A percentile compares a stretch with the other conserved stretches of the same genome.
Evolutionary conservation across 768 basidiomycete species (phyloP).

Genomic region (Xerocomus potaroensis): DNA sequence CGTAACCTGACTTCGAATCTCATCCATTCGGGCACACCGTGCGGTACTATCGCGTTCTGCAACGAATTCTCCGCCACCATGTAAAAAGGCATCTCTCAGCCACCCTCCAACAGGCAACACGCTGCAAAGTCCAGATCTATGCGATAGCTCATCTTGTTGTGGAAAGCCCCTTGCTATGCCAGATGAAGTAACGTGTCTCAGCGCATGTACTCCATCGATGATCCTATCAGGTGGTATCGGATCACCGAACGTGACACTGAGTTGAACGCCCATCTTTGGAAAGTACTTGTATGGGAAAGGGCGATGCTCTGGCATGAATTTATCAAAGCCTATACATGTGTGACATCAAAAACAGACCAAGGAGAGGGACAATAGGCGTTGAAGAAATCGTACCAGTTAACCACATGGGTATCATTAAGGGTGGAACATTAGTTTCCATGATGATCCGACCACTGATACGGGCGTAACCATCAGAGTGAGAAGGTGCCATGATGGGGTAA

Average conservation of each 20-base stretch:
- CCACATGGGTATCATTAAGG: constrained; percentile 91
- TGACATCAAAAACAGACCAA: background rate
- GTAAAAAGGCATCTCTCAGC: constrained; percentile 7
- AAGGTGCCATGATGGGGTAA: background rate
- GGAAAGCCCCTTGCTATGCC: background rate
- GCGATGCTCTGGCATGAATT: constrained; percentile 86
- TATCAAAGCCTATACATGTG: constrained; percentile 61
- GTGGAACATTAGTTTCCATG: constrained; percentile 61
- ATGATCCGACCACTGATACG: constrained; percentile 70
- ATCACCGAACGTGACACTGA: constrained; percentile 78
- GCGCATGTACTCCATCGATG: constrained; percentile 2
- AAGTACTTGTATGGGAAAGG: constrained; percentile 68
- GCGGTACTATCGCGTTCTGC: constrained; percentile 4
- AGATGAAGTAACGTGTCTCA: background rate
- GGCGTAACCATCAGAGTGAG: constrained; percentile 2
- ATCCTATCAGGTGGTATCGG: constrained; percentile 53
- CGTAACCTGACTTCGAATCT: constrained; percentile 51
- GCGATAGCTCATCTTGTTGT: background rate
- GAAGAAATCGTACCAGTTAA: constrained; percentile 56
- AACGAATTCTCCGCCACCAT: constrained; percentile 4
- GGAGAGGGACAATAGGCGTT: background rate
- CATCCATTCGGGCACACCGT: constrained; percentile 30
- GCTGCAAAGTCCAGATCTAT: background rate
- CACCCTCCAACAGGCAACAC: constrained; percentile 7
- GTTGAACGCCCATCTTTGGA: constrained; percentile 54